Percentiles rank a stretch among this genome's conserved stretches.
Conservation (phyloP, 495 filamentous ascomycete genomes). For the Xylona heveae region DNA sequence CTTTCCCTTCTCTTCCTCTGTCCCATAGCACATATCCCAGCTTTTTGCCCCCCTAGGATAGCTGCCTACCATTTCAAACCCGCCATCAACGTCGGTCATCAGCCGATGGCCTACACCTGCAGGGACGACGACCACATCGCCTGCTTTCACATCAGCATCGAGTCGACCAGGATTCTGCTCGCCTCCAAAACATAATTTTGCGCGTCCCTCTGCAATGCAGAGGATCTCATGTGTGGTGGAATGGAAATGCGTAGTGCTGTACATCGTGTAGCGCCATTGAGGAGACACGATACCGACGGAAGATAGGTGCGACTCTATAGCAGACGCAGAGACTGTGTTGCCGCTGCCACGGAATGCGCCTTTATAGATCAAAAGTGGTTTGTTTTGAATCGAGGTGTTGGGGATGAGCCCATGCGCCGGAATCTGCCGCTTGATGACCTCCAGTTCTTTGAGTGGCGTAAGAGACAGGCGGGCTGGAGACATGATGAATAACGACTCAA, state of each 20-base stretch:
- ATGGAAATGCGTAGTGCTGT: conserved; percentile 41
- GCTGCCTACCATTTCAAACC: conserved; percentile 44
- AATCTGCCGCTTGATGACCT: no score
- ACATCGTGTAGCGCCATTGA: conserved; percentile 52
- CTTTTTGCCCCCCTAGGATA: conserved; percentile 30
- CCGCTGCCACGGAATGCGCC: conserved; percentile 23
- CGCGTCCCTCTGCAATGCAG: conserved; percentile 31
- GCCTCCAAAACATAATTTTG: conserved; percentile 43
- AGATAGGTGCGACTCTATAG: conserved; percentile 30
- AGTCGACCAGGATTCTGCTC: conserved; percentile 36
- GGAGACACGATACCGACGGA: conserved; percentile 30
- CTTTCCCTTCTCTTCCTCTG: conserved; percentile 27
- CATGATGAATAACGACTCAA: no score
- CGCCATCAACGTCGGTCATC: conserved; percentile 28
- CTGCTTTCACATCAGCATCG: conserved; percentile 28
- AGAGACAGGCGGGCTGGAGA: no score
- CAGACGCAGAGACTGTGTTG: conserved; percentile 15
- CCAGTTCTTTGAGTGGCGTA: no score
- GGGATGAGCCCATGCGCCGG: conserved; percentile 32
- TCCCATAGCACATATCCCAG: conserved; percentile 56
- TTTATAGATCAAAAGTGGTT: conserved; percentile 38
- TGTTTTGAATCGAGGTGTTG: conserved; percentile 41
- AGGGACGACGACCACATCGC: conserved; percentile 44
- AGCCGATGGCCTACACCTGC: conserved; percentile 44
- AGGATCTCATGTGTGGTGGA: conserved; percentile 45